Evolutionary conservation across 306 rosid species (phyloP).

Genomic region (Medicago lupulina): DNA sequence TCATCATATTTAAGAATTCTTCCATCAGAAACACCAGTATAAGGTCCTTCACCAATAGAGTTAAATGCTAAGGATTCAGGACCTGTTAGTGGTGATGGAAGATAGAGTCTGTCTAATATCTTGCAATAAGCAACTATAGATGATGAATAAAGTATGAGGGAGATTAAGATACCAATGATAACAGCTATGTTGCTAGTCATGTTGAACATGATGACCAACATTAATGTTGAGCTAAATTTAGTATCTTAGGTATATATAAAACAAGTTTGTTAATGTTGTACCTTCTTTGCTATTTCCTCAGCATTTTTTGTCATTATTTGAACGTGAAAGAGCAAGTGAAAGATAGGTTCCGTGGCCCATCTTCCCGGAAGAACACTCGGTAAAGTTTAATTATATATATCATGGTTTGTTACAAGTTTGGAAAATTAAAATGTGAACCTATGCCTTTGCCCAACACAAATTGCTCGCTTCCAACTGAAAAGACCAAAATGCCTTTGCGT

Average conservation of each 20-base stretch:
- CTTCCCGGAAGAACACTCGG: not conserved
- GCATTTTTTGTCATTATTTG: constrained; percentile 9
- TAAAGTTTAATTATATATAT: constrained; percentile 1
- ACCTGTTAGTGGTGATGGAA: constrained; percentile 45
- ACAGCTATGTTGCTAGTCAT: not conserved
- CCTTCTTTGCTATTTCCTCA: not conserved
- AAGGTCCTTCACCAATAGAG: constrained; percentile 37
- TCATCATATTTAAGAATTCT: constrained; percentile 43
- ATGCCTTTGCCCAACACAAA: too few species aligned
- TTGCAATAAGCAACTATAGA: constrained; percentile 1
- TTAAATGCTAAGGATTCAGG: constrained; percentile 49
- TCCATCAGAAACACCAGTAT: constrained; percentile 51
- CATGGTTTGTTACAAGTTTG: constrained; percentile 22
- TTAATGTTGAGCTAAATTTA: not conserved
- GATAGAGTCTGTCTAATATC: constrained; percentile 30
- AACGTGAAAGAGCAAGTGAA: too few species aligned
- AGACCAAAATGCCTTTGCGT: too few species aligned
- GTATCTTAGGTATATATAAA: not conserved
- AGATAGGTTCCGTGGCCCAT: not conserved
- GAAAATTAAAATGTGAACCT: not conserved
- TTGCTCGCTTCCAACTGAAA: too few species aligned
- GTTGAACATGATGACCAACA: constrained; percentile 25
- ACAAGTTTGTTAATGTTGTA: not conserved
- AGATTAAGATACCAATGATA: constrained; percentile 14
- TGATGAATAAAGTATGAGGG: constrained; percentile 8